Evolutionary conservation across 1,284 basidiomycete genomes (phyloP).

Genomic region (Vanrija humicola): DNA sequence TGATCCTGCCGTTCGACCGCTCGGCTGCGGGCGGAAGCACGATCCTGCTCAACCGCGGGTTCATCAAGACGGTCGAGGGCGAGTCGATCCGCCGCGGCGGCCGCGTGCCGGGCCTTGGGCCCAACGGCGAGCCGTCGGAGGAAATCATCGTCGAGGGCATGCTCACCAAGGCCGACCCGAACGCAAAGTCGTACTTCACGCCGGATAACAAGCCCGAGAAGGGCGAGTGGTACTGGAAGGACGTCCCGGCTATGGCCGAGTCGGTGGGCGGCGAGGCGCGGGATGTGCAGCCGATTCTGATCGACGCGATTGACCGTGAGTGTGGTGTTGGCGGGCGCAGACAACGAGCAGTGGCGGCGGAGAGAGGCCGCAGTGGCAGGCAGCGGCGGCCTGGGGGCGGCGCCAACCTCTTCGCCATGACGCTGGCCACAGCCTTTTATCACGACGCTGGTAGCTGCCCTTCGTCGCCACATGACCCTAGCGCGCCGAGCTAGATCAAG

Average conservation of each 20-base stretch:
- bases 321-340: not conserved
- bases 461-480: not conserved
- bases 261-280: constrained; percentile 65
- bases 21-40: constrained; percentile 32
- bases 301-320: constrained; percentile 64
- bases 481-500: not conserved
- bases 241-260: constrained; percentile 75
- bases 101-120: constrained; percentile 47
- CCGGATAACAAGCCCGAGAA: constrained; percentile 79
- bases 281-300: constrained; percentile 73
- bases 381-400: no score
- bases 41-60: constrained; percentile 86
- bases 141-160: constrained; percentile 53
- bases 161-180: constrained; percentile 65
- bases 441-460: no score
- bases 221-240: constrained; percentile 89
- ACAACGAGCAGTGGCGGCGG: not conserved
- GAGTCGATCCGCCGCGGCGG: constrained; percentile 47
- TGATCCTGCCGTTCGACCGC: constrained; percentile 17
- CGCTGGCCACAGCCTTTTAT: no score
- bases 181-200: constrained; percentile 59
- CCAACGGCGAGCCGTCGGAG: constrained; percentile 21
- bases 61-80: constrained; percentile 57
- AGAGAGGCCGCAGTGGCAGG: not conserved
- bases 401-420: no score